Evolutionary conservation across 352 stramenopile genomes (phyloP).

Genomic region (Hyaloperonospora brassicae): DNA sequence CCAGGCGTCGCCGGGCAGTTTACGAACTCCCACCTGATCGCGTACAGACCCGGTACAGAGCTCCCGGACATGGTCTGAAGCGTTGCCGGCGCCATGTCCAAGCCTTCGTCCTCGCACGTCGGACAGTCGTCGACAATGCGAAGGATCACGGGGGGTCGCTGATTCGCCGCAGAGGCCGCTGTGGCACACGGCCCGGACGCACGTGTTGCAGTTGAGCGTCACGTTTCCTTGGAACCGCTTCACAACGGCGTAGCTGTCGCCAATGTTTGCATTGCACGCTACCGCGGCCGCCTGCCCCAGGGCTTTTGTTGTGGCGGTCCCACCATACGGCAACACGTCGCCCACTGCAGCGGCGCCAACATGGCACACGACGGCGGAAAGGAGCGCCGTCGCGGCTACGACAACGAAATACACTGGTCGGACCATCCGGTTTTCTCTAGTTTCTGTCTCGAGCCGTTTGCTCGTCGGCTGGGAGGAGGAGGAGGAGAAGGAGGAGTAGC

Average conservation of each 20-base stretch:
- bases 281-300: slow-evolving; percentile 20
- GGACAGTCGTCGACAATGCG: slow-evolving; percentile 49
- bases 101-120: slow-evolving; percentile 45
- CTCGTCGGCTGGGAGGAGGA: too few species aligned
- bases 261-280: slow-evolving; percentile 35
- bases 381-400: not conserved
- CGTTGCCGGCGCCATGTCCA: slow-evolving; percentile 34
- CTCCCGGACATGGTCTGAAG: slow-evolving; percentile 37
- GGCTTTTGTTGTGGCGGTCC: slow-evolving; percentile 40
- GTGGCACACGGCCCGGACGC: slow-evolving; percentile 41
- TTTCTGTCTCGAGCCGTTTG: too few species aligned
- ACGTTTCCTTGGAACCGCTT: slow-evolving; percentile 47
- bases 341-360: slow-evolving; percentile 8
- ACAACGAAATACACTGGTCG: slow-evolving; percentile 16
- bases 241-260: slow-evolving; percentile 47
- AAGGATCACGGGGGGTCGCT: slow-evolving; percentile 27
- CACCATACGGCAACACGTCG: slow-evolving; percentile 17
- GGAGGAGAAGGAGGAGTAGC: too few species aligned
- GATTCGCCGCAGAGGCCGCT: slow-evolving; percentile 39
- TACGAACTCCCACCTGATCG: slow-evolving; percentile 39
- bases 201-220: slow-evolving; percentile 45
- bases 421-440: slow-evolving; percentile 10
- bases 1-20: slow-evolving; percentile 23
- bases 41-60: slow-evolving; percentile 13
- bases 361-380: slow-evolving; percentile 14